Evolutionary conservation across 345 rosid species (phyloP).

Genomic region (Clausena lansium): DNA sequence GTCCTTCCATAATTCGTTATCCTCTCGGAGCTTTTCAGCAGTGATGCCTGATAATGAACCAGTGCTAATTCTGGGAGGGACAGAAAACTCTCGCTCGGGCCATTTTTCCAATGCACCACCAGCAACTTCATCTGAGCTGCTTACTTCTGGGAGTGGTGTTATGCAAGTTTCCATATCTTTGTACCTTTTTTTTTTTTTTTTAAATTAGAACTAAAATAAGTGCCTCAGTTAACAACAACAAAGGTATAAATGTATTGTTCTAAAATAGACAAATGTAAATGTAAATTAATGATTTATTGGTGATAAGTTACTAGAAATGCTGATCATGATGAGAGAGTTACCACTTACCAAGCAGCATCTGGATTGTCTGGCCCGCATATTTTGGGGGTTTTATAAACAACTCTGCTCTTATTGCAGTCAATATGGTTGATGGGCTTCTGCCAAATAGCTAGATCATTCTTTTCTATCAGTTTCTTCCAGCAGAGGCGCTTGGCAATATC

Average conservation of each 20-base stretch:
- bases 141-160: conserved; percentile 75
- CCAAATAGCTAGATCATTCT: conserved; percentile 69
- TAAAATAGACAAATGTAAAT: too few relatives aligned
- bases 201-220: too few relatives aligned
- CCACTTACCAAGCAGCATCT: conserved; percentile 68
- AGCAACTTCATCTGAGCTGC: conserved; percentile 64
- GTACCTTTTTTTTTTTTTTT: conserved; percentile 35
- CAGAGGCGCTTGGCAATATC: conserved; percentile 71
- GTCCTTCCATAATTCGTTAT: conserved; percentile 77
- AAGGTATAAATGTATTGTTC: background rate
- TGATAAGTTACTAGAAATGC: too few relatives aligned
- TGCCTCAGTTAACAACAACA: background rate
- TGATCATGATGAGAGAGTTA: background rate
- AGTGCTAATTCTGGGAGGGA: conserved; percentile 79
- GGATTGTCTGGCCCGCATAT: conserved; percentile 68
- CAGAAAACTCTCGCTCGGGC: conserved; percentile 76
- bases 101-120: conserved; percentile 84
- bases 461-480: conserved; percentile 87
- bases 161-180: conserved; percentile 76
- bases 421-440: conserved; percentile 90
- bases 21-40: conserved; percentile 62
- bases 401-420: conserved; percentile 56
- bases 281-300: too few relatives aligned
- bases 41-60: conserved; percentile 69
- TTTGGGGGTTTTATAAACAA: conserved; percentile 47